Evolutionary conservation across 768 basidiomycete genomes (phyloP).

Genomic region (Ephemerocybe angulata): DNA sequence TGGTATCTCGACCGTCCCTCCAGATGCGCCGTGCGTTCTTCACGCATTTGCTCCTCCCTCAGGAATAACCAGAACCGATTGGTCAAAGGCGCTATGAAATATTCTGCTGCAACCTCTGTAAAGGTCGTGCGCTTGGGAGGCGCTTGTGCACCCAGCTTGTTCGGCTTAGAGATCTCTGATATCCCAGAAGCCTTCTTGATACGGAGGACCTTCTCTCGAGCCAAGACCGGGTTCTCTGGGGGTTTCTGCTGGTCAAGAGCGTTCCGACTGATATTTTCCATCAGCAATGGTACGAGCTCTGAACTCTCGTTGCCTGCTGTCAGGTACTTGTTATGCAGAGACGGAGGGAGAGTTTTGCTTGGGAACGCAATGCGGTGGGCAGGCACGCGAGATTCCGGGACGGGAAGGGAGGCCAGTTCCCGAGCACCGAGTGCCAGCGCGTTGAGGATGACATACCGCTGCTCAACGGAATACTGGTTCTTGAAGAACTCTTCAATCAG

Average conservation of each 20-base stretch:
- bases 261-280: slow-evolving; percentile 58
- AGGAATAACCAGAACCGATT: slow-evolving; percentile 96
- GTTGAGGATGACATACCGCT: slow-evolving; percentile 82
- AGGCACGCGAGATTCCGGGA: slow-evolving; percentile 31
- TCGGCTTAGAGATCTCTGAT: slow-evolving; percentile 33
- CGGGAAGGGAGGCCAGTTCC: slow-evolving; percentile 60
- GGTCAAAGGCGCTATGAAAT: slow-evolving; percentile 85
- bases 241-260: slow-evolving; percentile 60
- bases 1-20: slow-evolving; percentile 55
- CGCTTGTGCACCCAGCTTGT: background rate
- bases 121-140: slow-evolving; percentile 37
- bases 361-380: slow-evolving; percentile 57
- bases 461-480: slow-evolving; percentile 84
- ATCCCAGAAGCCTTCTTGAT: slow-evolving; percentile 50
- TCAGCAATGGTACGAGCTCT: slow-evolving; percentile 50
- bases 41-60: slow-evolving; percentile 75
- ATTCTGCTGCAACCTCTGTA: slow-evolving; percentile 76
- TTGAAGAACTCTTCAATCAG: slow-evolving; percentile 93
- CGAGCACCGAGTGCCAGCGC: slow-evolving; percentile 83
- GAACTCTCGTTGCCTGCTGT: slow-evolving; percentile 34
- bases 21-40: slow-evolving; percentile 62
- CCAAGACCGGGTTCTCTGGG: slow-evolving; percentile 53
- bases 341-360: slow-evolving; percentile 71
- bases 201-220: slow-evolving; percentile 72
- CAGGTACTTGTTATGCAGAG: slow-evolving; percentile 69